Evolutionary conservation across 2,329 filamentous ascomycete species (phyloP), one percentile per base, ranked within the genome.

Genomic region (Diaporthe destruens): DNA sequence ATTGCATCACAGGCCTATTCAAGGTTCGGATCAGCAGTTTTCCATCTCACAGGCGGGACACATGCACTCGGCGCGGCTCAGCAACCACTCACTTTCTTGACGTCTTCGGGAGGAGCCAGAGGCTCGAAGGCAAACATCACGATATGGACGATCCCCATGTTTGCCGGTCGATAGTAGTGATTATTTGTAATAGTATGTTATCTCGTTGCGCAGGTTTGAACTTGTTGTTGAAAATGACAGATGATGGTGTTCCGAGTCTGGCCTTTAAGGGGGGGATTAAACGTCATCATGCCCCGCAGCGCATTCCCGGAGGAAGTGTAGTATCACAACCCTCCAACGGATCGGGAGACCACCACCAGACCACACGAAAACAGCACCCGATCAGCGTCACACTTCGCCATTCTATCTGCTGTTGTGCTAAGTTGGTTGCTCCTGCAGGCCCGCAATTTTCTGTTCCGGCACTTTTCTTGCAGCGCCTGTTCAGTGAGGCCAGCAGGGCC

Each of bases 41-140:
- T 68, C 16, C 18, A 32, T 1, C 5, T 44, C 23, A 39, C 9
- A n/a, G 18, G 2, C 18, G 20, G 14, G 49, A 44, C 20, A 9
- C n/a, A n/a, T n/a, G n/a, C n/a, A n/a, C n/a, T 49, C 42, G 65
- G 23, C 25, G 6, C 25, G 20, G 39, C 25, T 71, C 73, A 44
- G 32, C 3, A 32, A 61, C 56, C 42, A 81, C 85, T 57, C 81
- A 92, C 92, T 76, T 88, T 85, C 76, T 88, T 83, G 9, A 92
- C 82, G 42, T 87, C 83, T 20, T 86, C 85, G 0, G 84, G 76
- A 1, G 83, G 82, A 1, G 84, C 80, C 0, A 83, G 82, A 0
- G 87, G 80, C 77, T 91, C 91, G 84, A 92, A 92, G 74, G 89
- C 85, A 77, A 93, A 91, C 34, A 93, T 83, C 3, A 94, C 91